Evolutionary conservation across 306 rosid species (phyloP).

Genomic region (Cyamopsis tetragonoloba): DNA sequence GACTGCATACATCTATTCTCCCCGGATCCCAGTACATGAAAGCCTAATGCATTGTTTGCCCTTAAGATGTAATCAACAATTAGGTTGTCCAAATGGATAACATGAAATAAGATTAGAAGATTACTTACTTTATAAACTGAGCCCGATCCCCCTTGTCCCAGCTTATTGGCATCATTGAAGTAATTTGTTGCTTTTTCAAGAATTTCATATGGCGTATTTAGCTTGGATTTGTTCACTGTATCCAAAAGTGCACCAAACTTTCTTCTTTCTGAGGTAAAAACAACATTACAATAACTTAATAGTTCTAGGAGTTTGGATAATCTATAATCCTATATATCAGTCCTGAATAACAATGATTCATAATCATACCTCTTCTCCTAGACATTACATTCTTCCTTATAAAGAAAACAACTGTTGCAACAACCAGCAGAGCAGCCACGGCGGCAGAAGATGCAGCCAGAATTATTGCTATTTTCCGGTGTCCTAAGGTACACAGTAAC

Average conservation of each 20-base stretch:
- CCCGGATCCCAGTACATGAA: no score
- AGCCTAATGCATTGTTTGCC: no score
- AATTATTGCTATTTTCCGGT: slow-evolving; percentile 19
- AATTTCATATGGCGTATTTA: slow-evolving; percentile 54
- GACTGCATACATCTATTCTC: no score
- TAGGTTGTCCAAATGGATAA: not conserved
- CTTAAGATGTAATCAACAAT: not conserved
- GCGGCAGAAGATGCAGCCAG: slow-evolving; percentile 40
- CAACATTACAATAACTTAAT: not conserved
- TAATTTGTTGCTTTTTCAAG: slow-evolving; percentile 70
- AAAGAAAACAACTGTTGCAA: slow-evolving; percentile 40
- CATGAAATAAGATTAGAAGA: not conserved
- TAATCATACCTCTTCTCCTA: slow-evolving; percentile 46
- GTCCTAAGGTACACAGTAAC: slow-evolving; percentile 32
- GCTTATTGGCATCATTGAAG: slow-evolving; percentile 52
- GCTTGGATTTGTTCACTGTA: slow-evolving; percentile 50
- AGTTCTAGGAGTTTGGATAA: not conserved
- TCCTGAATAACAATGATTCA: slow-evolving; percentile 2
- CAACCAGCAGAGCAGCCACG: slow-evolving; percentile 42
- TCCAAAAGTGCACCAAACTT: slow-evolving; percentile 52
- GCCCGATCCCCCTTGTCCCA: slow-evolving; percentile 88
- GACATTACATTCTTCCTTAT: slow-evolving; percentile 37
- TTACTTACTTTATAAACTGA: slow-evolving; percentile 70
- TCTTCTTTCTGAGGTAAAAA: slow-evolving; percentile 42
- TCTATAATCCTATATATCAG: not conserved